Evolutionary conservation across 2,329 filamentous ascomycete species (phyloP).

Genomic region (Colletotrichum tropicicola): DNA sequence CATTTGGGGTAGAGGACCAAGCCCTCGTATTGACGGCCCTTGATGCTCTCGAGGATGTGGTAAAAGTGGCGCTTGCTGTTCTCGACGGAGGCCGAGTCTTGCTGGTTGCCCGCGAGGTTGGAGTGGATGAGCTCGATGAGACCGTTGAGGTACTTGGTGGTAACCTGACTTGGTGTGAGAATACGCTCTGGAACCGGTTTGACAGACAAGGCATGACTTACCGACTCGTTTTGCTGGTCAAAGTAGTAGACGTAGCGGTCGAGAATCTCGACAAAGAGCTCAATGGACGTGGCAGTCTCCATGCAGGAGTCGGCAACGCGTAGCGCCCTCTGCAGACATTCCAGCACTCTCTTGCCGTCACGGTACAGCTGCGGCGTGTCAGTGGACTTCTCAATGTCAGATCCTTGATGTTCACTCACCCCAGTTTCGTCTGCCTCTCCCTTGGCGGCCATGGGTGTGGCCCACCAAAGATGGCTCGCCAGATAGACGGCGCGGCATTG

Average conservation of each 20-base stretch:
- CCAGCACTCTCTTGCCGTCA: slow-evolving; percentile 94
- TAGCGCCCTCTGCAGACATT: slow-evolving; percentile 93
- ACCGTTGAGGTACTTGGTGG: slow-evolving; percentile 96
- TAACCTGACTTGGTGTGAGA: slow-evolving; percentile 63
- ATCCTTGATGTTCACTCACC: slow-evolving; percentile 59
- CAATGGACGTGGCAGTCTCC: slow-evolving; percentile 96
- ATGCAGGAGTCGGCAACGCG: slow-evolving; percentile 98
- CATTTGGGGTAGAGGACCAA: slow-evolving; percentile 74
- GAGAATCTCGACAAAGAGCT: slow-evolving; percentile 97
- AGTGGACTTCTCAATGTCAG: slow-evolving; percentile 31
- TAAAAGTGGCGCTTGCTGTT: slow-evolving; percentile 94
- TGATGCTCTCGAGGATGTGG: slow-evolving; percentile 93
- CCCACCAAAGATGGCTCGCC: slow-evolving; percentile 98
- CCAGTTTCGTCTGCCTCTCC: slow-evolving; percentile 84
- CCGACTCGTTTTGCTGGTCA: slow-evolving; percentile 98
- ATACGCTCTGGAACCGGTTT: background rate
- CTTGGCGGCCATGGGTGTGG: slow-evolving; percentile 80
- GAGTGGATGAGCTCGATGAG: slow-evolving; percentile 98
- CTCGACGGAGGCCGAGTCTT: slow-evolving; percentile 84
- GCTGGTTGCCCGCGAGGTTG: slow-evolving; percentile 86
- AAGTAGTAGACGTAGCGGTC: slow-evolving; percentile 99
- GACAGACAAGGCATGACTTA: slow-evolving; percentile 42
- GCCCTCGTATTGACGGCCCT: slow-evolving; percentile 90
- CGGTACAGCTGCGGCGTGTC: slow-evolving; percentile 79
- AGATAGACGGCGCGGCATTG: slow-evolving; percentile 97